These are phyloP conservation scores for Kitagawia praeruptora DNA, from an alignment of 129 eudicot species.

Conservation along the genomic window DNA sequence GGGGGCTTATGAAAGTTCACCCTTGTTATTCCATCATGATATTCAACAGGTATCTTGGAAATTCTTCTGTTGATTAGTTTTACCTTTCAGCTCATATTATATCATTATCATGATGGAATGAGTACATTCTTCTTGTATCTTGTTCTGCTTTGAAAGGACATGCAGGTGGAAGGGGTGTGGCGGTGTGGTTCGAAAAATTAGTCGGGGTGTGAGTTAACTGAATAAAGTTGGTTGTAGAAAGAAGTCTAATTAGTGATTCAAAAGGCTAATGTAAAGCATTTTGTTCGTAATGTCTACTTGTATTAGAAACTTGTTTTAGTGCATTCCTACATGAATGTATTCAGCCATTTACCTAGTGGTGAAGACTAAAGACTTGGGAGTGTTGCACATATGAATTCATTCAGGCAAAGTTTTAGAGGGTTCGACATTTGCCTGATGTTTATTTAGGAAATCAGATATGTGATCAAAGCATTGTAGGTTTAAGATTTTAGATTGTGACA, in stretches of 20 bases:
- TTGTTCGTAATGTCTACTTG: background rate
- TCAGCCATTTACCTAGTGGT: background rate
- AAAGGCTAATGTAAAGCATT: background rate
- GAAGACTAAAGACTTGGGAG: background rate
- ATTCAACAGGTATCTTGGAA: constrained; percentile 54
- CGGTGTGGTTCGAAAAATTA: background rate
- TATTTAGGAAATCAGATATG: background rate
- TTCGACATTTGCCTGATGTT: background rate
- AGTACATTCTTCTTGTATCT: background rate
- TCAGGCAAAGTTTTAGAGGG: background rate
- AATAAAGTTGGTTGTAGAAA: background rate
- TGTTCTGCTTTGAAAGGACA: background rate
- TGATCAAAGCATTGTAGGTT: background rate
- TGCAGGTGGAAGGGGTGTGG: background rate
- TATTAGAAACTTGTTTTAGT: background rate
- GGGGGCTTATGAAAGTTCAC: constrained; percentile 61
- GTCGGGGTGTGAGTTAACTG: background rate
- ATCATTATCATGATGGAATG: background rate
- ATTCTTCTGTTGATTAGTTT: background rate
- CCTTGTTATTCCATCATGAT: constrained; percentile 55
- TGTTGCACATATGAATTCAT: background rate
- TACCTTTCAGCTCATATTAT: background rate
- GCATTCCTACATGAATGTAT: background rate
- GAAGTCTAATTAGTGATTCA: background rate
- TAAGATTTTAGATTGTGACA: background rate